These are phyloP conservation scores for Fusarium sublunatum DNA, from an alignment of 2,329 filamentous ascomycete genomes.

Conservation along the genomic window DNA sequence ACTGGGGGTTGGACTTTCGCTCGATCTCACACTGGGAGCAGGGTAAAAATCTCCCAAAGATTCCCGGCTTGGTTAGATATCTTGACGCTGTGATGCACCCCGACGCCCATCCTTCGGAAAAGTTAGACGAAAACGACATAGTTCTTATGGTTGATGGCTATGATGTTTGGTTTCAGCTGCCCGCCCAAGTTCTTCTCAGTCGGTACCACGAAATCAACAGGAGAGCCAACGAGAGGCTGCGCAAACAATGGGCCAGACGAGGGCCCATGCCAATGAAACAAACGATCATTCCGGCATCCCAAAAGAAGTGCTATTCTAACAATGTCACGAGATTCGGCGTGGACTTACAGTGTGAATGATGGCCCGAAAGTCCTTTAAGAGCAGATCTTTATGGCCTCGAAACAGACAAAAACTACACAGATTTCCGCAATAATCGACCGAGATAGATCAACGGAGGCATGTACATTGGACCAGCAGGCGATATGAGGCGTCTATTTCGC, in stretches of 20 bases:
- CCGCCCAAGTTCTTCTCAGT: conserved; percentile 7
- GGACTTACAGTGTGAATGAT: not conserved
- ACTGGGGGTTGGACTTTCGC: conserved; percentile 11
- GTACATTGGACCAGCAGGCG: conserved; percentile 11
- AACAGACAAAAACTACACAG: not conserved
- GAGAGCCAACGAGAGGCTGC: conserved; percentile 7
- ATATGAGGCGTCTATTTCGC: conserved; percentile 15
- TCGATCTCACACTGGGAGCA: not conserved
- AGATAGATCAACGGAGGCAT: conserved; percentile 14
- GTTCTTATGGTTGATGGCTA: conserved; percentile 12
- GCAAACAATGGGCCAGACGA: not conserved
- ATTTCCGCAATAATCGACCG: not conserved
- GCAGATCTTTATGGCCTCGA: not conserved
- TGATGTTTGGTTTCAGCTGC: conserved; percentile 21
- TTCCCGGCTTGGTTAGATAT: conserved; percentile 12
- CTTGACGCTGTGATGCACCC: conserved; percentile 20
- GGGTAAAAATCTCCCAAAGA: conserved; percentile 8
- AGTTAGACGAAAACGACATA: conserved; percentile 2
- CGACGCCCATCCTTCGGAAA: conserved; percentile 6
- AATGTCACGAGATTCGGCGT: not conserved
- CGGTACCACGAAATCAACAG: conserved; percentile 23
- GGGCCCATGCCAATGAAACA: conserved; percentile 13
- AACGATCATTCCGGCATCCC: not conserved
- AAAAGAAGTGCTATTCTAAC: not conserved
- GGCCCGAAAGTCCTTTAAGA: conserved; percentile 4